Base-by-base conservation (phyloP, 2,329 filamentous ascomycete genomes). In the Talaromyces piceae region DNA sequence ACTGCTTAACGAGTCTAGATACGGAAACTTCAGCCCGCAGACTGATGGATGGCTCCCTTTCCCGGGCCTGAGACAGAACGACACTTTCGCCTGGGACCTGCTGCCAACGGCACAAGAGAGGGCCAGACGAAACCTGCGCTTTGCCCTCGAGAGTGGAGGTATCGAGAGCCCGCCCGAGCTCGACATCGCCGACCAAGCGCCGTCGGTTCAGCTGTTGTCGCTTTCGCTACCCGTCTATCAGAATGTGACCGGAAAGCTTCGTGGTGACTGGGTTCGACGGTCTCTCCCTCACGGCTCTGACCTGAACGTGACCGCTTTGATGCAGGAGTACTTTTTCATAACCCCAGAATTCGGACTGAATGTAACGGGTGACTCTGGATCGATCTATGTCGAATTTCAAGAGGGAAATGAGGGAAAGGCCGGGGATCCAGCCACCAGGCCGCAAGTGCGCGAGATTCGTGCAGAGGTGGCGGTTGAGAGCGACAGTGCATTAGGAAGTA, bases 61-160 rank as follows among this genome's bases (percentile, higher is more conserved):
- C 47, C 87, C 87, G 2, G 91, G 91, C 1, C 83, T 94, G 55
- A 80, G 86, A 45, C 73, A 81, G 44, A 78, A 82, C 18, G 87
- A 95, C 68, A 82, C 79, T 4, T 88, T 87, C 67, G 84, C 81
- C 1, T 96, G 91, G 91, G 79, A 84, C 28, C 77, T 89, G 52
- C 73, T 96, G 20, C 73, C 74, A 0, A 70, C 74, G 1, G 88
- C 91, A 53, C 82, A 81, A 63, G 71, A 83, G 54, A 79, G 80
- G 57, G 87, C 83, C 50, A 73, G 79, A 50, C 75, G 83, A 58
- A 84, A 78, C 56, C 63, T 77, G 18, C 63, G 61, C 45, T 62
- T 59, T 27, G 61, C 60, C 22, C 57, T 71, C 22, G 57, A 61
- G 27, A 59, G 60, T 50, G 64, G 64, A 13, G 67, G 67, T 7